phyloP scores from a whole-genome alignment of 371 early-diverging fungal species.

The Mortierella sp. region DNA sequence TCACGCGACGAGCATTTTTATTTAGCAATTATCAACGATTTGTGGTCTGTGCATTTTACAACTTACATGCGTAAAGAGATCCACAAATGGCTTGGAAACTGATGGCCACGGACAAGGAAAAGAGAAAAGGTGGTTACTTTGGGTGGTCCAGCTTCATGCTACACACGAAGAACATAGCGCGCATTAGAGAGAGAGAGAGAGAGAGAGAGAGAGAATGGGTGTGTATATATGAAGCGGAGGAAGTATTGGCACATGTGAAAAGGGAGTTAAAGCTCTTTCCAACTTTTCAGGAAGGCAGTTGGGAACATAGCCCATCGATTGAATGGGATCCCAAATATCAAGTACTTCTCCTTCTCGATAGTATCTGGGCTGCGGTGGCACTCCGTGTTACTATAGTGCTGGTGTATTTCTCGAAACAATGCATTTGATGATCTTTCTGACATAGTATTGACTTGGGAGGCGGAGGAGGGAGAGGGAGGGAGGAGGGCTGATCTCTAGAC shows the following conservation, averaged over 20 bases:
- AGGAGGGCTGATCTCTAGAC: not conserved
- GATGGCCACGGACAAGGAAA: no score
- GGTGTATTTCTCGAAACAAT: slow-evolving; percentile 33
- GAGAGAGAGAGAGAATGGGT: no score
- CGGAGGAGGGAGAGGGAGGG: not conserved
- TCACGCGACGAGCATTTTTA: not conserved
- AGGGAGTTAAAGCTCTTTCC: not conserved
- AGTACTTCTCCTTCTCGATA: slow-evolving; percentile 35
- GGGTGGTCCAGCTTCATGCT: no score
- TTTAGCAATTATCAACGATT: no score
- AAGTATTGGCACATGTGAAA: not conserved
- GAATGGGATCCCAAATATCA: slow-evolving; percentile 39
- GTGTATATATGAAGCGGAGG: no score
- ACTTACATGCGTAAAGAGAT: slow-evolving; percentile 53
- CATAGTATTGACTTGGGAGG: slow-evolving; percentile 3
- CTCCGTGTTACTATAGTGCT: slow-evolving; percentile 48
- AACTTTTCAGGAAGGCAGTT: slow-evolving; percentile 45
- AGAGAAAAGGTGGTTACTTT: no score
- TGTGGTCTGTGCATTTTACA: slow-evolving; percentile 18
- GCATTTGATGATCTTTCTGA: slow-evolving; percentile 17
- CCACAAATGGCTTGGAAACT: slow-evolving; percentile 56
- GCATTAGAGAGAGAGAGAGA: no score
- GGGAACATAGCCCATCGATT: slow-evolving; percentile 56
- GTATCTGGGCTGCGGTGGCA: slow-evolving; percentile 25
- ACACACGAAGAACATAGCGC: no score